phyloP scores from a whole-genome alignment of 1,139 yeast genomes.

The Saccharomyces hybrid region DNA sequence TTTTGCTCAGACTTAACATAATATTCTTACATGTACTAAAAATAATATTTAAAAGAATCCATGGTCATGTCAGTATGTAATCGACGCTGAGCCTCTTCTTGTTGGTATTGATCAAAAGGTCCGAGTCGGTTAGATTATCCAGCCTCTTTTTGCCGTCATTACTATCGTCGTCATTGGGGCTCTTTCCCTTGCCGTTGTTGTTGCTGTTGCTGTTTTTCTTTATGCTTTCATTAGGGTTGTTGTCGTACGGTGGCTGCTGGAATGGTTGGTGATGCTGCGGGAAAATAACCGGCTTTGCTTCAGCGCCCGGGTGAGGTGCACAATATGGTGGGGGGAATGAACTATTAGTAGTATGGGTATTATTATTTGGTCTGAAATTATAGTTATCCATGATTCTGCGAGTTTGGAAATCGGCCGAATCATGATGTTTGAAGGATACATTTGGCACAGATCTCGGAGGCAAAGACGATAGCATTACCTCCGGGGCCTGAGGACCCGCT shows the following conservation, averaged over 20 bases:
- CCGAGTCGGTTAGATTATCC: neutral
- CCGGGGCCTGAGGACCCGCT: neutral
- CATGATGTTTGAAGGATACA: neutral
- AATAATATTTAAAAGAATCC: neutral
- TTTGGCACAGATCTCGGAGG: neutral
- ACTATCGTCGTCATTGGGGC: conserved; percentile 1
- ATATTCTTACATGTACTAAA: neutral
- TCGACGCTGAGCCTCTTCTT: conserved; percentile 5
- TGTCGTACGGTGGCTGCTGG: neutral
- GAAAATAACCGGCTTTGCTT: neutral
- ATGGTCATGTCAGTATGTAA: conserved; percentile 1
- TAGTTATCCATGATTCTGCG: neutral
- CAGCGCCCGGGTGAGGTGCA: neutral
- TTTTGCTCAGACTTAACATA: neutral
- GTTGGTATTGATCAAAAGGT: conserved; percentile 7
- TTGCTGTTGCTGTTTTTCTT: conserved; percentile 1
- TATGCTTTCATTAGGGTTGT: neutral
- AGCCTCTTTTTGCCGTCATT: conserved; percentile 1
- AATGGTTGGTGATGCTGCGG: conserved; percentile 1
- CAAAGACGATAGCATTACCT: neutral
- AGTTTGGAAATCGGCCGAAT: neutral
- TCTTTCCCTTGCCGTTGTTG: conserved; percentile 3
- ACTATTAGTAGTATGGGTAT: neutral
- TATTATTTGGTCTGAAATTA: neutral
- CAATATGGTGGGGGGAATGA: neutral